Base-by-base conservation (phyloP, 345 rosid genomes). In the Moricandia moricandioides region DNA sequence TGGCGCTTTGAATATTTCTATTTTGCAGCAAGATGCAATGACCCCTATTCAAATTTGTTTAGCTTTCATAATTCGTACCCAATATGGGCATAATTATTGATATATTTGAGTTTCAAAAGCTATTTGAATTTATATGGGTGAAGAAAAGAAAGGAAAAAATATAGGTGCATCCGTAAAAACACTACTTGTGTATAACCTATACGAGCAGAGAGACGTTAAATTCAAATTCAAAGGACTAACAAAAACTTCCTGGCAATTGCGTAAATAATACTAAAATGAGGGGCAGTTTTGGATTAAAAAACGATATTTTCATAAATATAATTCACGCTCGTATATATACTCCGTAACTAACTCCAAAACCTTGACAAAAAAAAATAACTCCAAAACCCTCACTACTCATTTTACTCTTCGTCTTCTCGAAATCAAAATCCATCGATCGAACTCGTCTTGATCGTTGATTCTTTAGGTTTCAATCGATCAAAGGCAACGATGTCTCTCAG, bases 401-500 rank as follows among this genome's bases (percentile, higher is more conserved):
- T 43, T 4, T 8, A 29, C 70, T 14, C 34, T 29, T 56, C 69
- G 1, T 69, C 54, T 30, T 29, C 27, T 18, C 39, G 14, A 6
- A 33, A 63, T 52, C 62, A 62, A 47, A 40, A 8, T 34, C 16
- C 61, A 62, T 8, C 56, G 30, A 43, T 30, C 75, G 49, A 61
- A 21, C 58, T 21, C 24, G 24, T 21, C 24, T 21, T 9, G 7
- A 45, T 59, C 58, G 14, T n/a, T 59, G 67, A 59, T 21, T 74
- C 79, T 68, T 52, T 37, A 21, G 40, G 26, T 16, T 16, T 37
- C 45, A 11, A 54, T 69, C 65, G 75, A 63, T 55, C 11, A n/a
- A n/a, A 71, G 67, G 67, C 59, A 43, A 65, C 40, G 59, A 88
- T 88, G 93, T 90, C 91, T 76, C 78, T 88, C 71, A 86, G 91